Conservation (phyloP, 306 rosid genomes). For the Canavalia gladiata region DNA sequence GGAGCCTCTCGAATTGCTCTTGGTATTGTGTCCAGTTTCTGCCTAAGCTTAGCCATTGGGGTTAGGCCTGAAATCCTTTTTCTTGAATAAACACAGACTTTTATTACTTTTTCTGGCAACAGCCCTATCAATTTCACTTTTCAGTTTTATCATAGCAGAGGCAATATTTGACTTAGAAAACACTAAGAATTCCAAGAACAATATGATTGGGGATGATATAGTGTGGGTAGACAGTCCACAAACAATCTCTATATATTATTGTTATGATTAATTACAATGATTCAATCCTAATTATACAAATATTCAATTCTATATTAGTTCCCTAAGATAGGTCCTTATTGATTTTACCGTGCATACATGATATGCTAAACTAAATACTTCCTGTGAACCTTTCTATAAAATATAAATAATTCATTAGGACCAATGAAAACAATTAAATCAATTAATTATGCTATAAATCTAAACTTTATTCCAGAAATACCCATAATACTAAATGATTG, state of each 20-base stretch:
- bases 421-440: too few species aligned
- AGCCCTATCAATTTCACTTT: not conserved
- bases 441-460: too few species aligned
- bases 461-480: too few species aligned
- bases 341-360: not conserved
- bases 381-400: too few species aligned
- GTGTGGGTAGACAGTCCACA: not conserved
- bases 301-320: not conserved
- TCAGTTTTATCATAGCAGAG: conserved; percentile 27
- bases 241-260: not conserved
- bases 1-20: too few species aligned
- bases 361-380: not conserved
- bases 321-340: not conserved
- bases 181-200: not conserved
- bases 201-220: not conserved
- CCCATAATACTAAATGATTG: too few species aligned
- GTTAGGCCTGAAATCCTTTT: too few species aligned
- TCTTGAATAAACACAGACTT: too few species aligned
- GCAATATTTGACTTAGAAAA: conserved; percentile 13
- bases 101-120: too few species aligned
- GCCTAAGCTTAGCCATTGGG: too few species aligned
- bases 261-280: not conserved
- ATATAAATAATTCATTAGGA: too few species aligned
- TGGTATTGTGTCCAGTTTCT: too few species aligned
- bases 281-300: not conserved